Percentiles rank a stretch among this genome's conserved stretches.
phyloP scores from a whole-genome alignment of 2,329 filamentous ascomycete genomes.

The Scytalidium lignicola region DNA sequence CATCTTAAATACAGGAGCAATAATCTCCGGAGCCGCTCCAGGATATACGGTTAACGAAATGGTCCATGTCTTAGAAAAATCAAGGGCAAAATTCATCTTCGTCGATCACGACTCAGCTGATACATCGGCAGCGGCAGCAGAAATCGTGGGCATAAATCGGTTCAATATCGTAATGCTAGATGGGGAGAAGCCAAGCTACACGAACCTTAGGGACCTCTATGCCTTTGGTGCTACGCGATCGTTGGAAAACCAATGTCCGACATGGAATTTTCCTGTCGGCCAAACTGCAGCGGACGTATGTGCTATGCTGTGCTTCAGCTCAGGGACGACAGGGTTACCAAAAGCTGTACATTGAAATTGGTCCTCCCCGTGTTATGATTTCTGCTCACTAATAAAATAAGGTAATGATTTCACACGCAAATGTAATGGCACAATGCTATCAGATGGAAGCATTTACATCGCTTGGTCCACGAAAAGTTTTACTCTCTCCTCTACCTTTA shows the following conservation, averaged over 20 bases:
- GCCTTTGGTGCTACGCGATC: conserved; percentile 27
- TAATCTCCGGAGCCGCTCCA: conserved; percentile 56
- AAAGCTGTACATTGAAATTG: conserved; percentile 33
- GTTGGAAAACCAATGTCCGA: conserved; percentile 35
- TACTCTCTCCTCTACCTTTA: conserved; percentile 52
- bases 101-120: conserved; percentile 47
- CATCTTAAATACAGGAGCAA: no score
- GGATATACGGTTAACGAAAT: conserved; percentile 64
- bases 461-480: conserved; percentile 40
- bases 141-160: conserved; percentile 44
- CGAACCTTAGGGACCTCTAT: conserved; percentile 35
- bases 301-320: conserved; percentile 43
- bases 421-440: conserved; percentile 55
- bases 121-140: conserved; percentile 48
- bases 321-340: conserved; percentile 43
- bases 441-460: conserved; percentile 39
- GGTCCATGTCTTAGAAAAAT: conserved; percentile 55
- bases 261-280: conserved; percentile 43
- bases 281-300: conserved; percentile 52
- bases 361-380: background rate
- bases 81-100: conserved; percentile 50
- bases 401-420: conserved; percentile 49
- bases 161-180: conserved; percentile 49
- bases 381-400: conserved; percentile 8
- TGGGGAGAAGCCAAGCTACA: conserved; percentile 42